These are phyloP conservation scores for Canavalia ensiformis DNA, from an alignment of 306 rosid species.

Conservation along the genomic window DNA sequence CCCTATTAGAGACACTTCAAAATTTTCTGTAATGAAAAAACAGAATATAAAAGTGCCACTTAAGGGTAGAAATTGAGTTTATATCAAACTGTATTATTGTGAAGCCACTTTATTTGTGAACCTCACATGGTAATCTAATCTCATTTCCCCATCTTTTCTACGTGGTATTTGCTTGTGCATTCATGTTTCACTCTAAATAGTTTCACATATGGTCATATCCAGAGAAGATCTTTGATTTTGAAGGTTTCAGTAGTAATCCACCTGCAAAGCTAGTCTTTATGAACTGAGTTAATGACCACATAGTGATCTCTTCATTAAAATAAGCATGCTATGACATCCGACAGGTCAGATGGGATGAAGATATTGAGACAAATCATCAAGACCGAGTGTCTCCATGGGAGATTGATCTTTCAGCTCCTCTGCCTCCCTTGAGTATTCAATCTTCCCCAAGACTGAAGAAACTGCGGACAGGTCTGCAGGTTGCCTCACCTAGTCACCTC, in stretches of 20 bases:
- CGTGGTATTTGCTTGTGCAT: conserved; percentile 14
- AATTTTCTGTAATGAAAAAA: too few relatives aligned
- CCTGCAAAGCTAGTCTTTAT: not conserved
- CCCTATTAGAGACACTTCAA: not conserved
- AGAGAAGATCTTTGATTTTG: not conserved
- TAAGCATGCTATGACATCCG: conserved; percentile 46
- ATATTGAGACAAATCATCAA: conserved; percentile 71
- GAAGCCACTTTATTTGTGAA: conserved; percentile 6
- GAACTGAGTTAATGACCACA: conserved; percentile 29
- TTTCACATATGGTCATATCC: not conserved
- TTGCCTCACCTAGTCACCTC: conserved; percentile 67
- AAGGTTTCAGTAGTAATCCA: not conserved
- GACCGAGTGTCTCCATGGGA: conserved; percentile 96
- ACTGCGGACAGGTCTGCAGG: conserved; percentile 84
- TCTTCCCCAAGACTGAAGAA: conserved; percentile 94
- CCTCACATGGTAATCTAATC: conserved; percentile 1
- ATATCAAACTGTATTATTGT: not conserved
- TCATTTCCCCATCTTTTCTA: conserved; percentile 3
- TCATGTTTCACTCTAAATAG: conserved; percentile 14
- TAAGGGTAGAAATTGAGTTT: conserved; percentile 1
- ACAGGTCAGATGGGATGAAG: conserved; percentile 97
- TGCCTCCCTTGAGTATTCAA: conserved; percentile 90
- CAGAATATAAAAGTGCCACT: not conserved
- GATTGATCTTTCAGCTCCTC: conserved; percentile 83
- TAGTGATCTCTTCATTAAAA: conserved; percentile 36